These are phyloP conservation scores for Phialophora expanda DNA, from an alignment of 2,329 filamentous ascomycete genomes.

Conservation along the genomic window DNA sequence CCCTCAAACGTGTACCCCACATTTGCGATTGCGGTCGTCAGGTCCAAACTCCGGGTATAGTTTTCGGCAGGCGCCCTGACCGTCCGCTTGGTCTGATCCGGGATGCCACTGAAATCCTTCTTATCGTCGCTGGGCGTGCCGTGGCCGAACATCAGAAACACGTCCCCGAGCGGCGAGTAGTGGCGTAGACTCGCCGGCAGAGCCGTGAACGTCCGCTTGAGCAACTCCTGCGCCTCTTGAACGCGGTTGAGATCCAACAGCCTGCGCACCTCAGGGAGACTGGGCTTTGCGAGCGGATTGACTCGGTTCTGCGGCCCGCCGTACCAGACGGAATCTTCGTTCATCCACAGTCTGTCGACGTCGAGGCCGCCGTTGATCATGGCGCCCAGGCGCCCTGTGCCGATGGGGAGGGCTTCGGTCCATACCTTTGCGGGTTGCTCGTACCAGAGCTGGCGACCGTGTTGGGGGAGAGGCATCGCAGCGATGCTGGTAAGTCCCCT, in stretches of 20 bases:
- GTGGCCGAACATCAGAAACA: slow-evolving; percentile 48
- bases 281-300: slow-evolving; percentile 15
- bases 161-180: slow-evolving; percentile 53
- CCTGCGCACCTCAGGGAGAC: slow-evolving; percentile 10
- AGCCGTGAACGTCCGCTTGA: slow-evolving; percentile 8
- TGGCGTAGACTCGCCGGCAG: slow-evolving; percentile 43
- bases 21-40: slow-evolving; percentile 46
- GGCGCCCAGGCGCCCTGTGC: slow-evolving; percentile 54
- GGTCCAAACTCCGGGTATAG: slow-evolving; percentile 43
- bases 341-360: slow-evolving; percentile 39
- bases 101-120: slow-evolving; percentile 12
- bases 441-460: slow-evolving; percentile 52
- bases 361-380: slow-evolving; percentile 36
- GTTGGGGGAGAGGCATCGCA: slow-evolving; percentile 2
- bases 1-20: slow-evolving; percentile 48
- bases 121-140: slow-evolving; percentile 10
- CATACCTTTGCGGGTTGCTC: slow-evolving; percentile 43
- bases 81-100: background rate
- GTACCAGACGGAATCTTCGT: slow-evolving; percentile 41
- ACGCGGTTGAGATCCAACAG: slow-evolving; percentile 10
- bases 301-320: slow-evolving; percentile 36
- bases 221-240: slow-evolving; percentile 13
- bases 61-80: slow-evolving; percentile 45
- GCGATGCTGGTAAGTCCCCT: background rate
- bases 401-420: slow-evolving; percentile 54